Evolutionary conservation across 2,329 filamentous ascomycete genomes (phyloP), one percentile per base, ranked within the genome.

Genomic region (Dichotomopilus funicola): DNA sequence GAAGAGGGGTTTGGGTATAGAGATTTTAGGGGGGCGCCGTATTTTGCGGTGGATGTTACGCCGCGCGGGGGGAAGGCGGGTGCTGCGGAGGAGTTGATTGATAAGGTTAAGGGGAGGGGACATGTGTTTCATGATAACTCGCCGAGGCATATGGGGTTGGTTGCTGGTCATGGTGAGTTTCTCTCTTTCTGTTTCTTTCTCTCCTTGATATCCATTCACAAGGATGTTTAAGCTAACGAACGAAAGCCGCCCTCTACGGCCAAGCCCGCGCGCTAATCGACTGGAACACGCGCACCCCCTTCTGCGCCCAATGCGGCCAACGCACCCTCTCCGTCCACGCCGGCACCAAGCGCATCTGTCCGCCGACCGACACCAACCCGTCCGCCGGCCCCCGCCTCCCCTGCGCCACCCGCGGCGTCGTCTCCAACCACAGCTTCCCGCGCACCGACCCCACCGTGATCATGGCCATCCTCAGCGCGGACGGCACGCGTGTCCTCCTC

Each of bases 401-500:
- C 13, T 99, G 94, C 71, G 85, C 82, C 6, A 95, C 91, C 0
- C 83, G 94, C 53, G 87, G 83, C 41, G 91, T 89, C 33, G 75
- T 99, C 46, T 95, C 91, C 36, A 99, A 99, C 72, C 78, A 96
- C 52, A 87, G 81, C 66, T 97, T 96, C 77, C 92, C 92, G 2
- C 83, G 91, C 50, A 96, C 92, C 1, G 91, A 96, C 65, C 91
- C 91, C 1, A 95, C 90, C 34, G 91, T 97, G 69, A 99, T 99
- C 72, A 91, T 95, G 73, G 92, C 91, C 0, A 86, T 96, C 9
- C 82, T 97, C 36, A 95, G 88, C 52, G 78, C 85, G 50, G 89
- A 95, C 63, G 87, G 87, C 49, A 80, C 85, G 62, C 82, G 83
- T 59, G 74, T 96, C 41, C 81, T 99, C 6, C 85, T 99, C 0